Conservation (phyloP, 140 eudicot species). For the Flaveria floridana region DNA sequence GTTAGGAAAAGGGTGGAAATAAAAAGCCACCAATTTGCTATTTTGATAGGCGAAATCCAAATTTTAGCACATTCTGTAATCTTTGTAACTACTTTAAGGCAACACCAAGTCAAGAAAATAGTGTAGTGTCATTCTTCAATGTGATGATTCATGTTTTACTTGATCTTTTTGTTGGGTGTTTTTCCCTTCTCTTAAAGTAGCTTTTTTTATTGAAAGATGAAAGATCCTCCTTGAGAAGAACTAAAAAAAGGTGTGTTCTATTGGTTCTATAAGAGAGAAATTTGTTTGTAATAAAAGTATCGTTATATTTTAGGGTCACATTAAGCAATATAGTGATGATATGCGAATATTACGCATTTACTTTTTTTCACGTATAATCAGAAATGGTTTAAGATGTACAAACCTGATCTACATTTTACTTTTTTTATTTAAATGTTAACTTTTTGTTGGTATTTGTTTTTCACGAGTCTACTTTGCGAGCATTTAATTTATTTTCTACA, state of each 20-base stretch:
- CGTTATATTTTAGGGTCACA: not conserved
- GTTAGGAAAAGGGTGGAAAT: constrained; percentile 30
- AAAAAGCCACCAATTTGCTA: constrained; percentile 37
- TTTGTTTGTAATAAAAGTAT: not conserved
- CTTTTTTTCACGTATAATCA: not conserved
- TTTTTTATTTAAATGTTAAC: too few relatives aligned
- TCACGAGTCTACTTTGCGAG: not conserved
- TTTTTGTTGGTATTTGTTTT: too few relatives aligned
- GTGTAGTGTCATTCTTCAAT: constrained; percentile 25
- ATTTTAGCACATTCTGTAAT: constrained; percentile 23
- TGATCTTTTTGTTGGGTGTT: not conserved
- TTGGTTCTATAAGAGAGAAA: not conserved
- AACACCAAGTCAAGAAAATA: constrained; percentile 2
- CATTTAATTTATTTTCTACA: too few relatives aligned
- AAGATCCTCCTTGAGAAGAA: constrained; percentile 23
- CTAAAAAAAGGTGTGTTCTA: not conserved
- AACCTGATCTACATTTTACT: too few relatives aligned
- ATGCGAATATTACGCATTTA: not conserved
- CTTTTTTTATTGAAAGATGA: constrained; percentile 27
- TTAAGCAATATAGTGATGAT: not conserved
- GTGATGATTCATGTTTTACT: constrained; percentile 31
- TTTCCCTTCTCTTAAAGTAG: constrained; percentile 20
- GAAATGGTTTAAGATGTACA: not conserved
- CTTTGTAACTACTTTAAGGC: constrained; percentile 29
- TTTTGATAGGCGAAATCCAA: constrained; percentile 26